Base-by-base conservation (phyloP, 768 basidiomycete genomes). In the Pisolithus sp. region DNA sequence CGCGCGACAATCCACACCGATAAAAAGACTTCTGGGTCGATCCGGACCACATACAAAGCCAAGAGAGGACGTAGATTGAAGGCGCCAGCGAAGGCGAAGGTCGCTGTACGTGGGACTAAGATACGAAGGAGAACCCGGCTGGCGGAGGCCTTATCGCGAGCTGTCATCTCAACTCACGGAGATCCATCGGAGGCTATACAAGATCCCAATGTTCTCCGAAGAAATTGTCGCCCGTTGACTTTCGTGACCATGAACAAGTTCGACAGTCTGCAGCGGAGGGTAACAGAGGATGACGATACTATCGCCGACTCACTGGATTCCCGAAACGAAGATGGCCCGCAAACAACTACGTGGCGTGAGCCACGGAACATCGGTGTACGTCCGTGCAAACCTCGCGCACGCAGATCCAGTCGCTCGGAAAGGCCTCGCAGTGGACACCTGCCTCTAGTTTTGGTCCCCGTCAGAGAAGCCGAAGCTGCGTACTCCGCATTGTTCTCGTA, bases 241-340 rank as follows among this genome's bases (percentile, higher is more conserved):
- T 67, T 67, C 24, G 67, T 67, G 7, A 52, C 63, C 43, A 51
- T 62, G 46, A 49, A 60, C 43, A 65, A 65, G 46, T 62, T 62
- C 23, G 7, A 53, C 7, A 18, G 37, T 9, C 53, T 44, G 15
- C 45, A 46, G 47, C 28, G 23, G 47, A 23, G 20, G 38, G 26
- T 15, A 37, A 38, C 15, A 5, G 15, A 45, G 49, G 21, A 36
- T 17, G 41, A 43, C 26, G 31, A 23, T 13, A 20, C 28, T 7
- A 34, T 46, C 28, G 15, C 17, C n/a, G 45, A 21, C 8, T 18
- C 46, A 10, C n/a, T n/a, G n/a, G 4, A 21, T 23, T 42, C 43
- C 24, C 20, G 42, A n/a, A 28, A 9, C 7, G 36, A 24, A 13
- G 12, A 38, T 36, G 12, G 18, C 7, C 38, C 37, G 18, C 13